A percentile compares a stretch with the other conserved stretches of the same genome.
phyloP scores from a whole-genome alignment of 768 basidiomycete species.

The Auriscalpium orientale region DNA sequence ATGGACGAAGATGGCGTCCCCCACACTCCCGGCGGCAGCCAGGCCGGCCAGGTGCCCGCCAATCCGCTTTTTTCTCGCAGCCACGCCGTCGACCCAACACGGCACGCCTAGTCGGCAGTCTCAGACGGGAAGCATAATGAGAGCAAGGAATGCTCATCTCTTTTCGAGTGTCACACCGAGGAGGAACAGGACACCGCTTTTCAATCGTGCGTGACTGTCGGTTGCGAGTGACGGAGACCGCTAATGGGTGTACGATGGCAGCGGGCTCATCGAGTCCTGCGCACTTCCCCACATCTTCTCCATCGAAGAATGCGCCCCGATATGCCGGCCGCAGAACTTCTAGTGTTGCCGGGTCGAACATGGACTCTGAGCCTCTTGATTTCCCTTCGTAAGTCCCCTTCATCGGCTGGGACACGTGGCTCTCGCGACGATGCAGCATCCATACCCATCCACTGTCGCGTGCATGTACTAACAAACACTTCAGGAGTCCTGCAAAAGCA shows the following conservation, averaged over 20 bases:
- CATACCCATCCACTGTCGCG: neutral
- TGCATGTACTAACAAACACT: neutral
- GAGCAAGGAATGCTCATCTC: neutral
- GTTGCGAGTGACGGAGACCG: neutral
- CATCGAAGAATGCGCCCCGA: slow-evolving; percentile 17
- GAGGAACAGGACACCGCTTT: slow-evolving; percentile 14
- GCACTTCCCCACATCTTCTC: slow-evolving; percentile 28
- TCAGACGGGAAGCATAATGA: neutral
- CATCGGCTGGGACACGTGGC: neutral
- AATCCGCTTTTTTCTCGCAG: slow-evolving; percentile 13
- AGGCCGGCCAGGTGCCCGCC: slow-evolving; percentile 21
- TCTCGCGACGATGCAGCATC: too few relatives aligned
- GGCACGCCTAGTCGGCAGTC: slow-evolving; percentile 8
- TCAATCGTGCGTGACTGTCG: slow-evolving; percentile 7
- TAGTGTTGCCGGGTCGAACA: slow-evolving; percentile 18
- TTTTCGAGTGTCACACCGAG: slow-evolving; percentile 8
- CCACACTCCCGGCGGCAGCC: slow-evolving; percentile 20
- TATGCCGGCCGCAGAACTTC: neutral
- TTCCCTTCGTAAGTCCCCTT: slow-evolving; percentile 52
- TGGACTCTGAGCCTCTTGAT: slow-evolving; percentile 54
- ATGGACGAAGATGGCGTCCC: slow-evolving; percentile 11
- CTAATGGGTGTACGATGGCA: neutral
- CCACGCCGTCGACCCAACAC: slow-evolving; percentile 11
- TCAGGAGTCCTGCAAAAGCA: slow-evolving; percentile 42
- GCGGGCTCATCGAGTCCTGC: slow-evolving; percentile 18